phyloP scores from a whole-genome alignment of 202 grass and related monocot genomes.

The Carex sylvatica region DNA sequence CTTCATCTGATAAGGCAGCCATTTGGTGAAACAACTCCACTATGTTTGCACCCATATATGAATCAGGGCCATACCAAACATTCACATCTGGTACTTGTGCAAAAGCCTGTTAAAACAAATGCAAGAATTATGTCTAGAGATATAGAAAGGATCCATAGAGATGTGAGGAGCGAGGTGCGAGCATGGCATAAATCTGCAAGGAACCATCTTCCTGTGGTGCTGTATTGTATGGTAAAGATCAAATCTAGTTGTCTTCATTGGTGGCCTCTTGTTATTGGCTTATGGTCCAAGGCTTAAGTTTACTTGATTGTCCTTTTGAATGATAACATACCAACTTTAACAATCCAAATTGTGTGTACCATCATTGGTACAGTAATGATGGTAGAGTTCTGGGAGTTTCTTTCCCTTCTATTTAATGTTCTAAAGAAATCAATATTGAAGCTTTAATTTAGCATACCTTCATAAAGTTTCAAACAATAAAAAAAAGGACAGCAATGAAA shows the following conservation, averaged over 20 bases:
- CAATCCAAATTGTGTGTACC: neutral
- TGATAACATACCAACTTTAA: neutral
- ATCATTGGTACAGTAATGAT: neutral
- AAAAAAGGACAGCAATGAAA: conserved; percentile 25
- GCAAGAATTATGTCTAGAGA: neutral
- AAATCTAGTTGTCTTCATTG: neutral
- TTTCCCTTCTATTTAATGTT: neutral
- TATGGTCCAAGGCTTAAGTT: neutral
- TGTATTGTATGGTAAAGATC: neutral
- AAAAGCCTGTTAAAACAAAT: conserved; percentile 62
- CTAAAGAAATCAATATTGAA: neutral
- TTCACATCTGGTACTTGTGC: conserved; percentile 73
- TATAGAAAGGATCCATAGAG: neutral
- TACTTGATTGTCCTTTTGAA: neutral
- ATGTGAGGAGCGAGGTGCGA: neutral
- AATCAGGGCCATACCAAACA: conserved; percentile 98
- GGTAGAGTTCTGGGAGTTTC: neutral
- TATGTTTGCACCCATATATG: conserved; percentile 98
- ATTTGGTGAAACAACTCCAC: conserved; percentile 87
- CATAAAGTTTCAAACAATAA: conserved; percentile 12
- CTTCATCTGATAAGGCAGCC: conserved; percentile 77
- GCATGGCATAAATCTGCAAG: neutral
- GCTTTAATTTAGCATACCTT: neutral
- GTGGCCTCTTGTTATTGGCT: neutral
- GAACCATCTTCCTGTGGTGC: neutral